Conservation (phyloP, 2,329 filamentous ascomycete species). For the Fusarium sp. region DNA sequence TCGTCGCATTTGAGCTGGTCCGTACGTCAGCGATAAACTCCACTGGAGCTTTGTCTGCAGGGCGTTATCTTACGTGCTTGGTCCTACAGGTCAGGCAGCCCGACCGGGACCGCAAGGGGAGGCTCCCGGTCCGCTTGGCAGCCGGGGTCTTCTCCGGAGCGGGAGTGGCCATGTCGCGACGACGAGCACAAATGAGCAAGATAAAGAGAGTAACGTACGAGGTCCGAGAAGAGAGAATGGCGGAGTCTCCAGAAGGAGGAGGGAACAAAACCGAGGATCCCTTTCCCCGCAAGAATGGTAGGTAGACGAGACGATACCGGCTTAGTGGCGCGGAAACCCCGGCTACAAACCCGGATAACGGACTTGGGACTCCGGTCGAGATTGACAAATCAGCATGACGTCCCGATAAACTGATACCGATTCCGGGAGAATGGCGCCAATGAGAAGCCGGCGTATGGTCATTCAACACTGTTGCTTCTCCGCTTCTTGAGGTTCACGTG, state of each 20-base stretch:
- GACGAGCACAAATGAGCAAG: not conserved
- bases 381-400: slow-evolving; percentile 1
- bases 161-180: slow-evolving; percentile 4
- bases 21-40: slow-evolving; percentile 3
- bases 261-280: not conserved
- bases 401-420: not conserved
- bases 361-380: not conserved
- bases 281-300: slow-evolving; percentile 29
- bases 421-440: not conserved
- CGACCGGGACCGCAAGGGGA: slow-evolving; percentile 25
- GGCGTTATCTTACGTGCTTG: slow-evolving; percentile 24
- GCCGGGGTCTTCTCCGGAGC: not conserved
- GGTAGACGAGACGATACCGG: slow-evolving; percentile 5
- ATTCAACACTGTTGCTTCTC: not conserved
- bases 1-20: slow-evolving; percentile 44
- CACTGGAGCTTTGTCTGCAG: not conserved
- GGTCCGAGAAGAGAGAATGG: not conserved
- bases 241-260: not conserved
- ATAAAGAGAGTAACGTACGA: not conserved
- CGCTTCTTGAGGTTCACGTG: not conserved
- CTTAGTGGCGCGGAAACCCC: slow-evolving; percentile 19
- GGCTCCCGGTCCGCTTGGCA: slow-evolving; percentile 12
- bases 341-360: not conserved
- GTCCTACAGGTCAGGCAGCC: slow-evolving; percentile 32
- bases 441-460: not conserved